Percentiles rank a stretch among this genome's conserved stretches.
phyloP scores from a whole-genome alignment of 2,329 filamentous ascomycete genomes.

The Ceratocystis colombiana region DNA sequence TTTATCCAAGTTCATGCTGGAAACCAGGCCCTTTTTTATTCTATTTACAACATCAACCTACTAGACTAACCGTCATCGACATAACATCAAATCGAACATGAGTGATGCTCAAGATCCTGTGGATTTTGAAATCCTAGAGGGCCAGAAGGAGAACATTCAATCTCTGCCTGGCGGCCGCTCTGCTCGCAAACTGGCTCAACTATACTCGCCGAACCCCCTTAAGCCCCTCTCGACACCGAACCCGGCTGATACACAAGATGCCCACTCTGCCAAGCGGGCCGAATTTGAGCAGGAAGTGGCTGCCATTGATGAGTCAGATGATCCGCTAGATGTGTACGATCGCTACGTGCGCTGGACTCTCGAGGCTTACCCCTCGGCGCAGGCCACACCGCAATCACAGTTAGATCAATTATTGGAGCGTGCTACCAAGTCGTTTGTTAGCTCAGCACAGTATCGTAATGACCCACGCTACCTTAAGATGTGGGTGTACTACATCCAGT shows the following conservation, averaged over 20 bases:
- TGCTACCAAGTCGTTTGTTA: slow-evolving; percentile 80
- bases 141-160: slow-evolving; percentile 97
- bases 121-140: slow-evolving; percentile 86
- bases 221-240: slow-evolving; percentile 52
- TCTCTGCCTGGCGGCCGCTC: slow-evolving; percentile 78
- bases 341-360: slow-evolving; percentile 96
- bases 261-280: slow-evolving; percentile 68
- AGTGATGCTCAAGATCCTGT: slow-evolving; percentile 45
- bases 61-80: neutral
- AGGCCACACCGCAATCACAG: slow-evolving; percentile 85
- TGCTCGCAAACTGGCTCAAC: slow-evolving; percentile 74
- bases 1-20: neutral
- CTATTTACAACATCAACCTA: neutral
- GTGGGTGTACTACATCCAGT: slow-evolving; percentile 86
- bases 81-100: slow-evolving; percentile 34
- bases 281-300: slow-evolving; percentile 79
- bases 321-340: slow-evolving; percentile 90
- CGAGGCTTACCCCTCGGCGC: slow-evolving; percentile 86
- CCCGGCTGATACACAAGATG: slow-evolving; percentile 61
- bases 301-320: slow-evolving; percentile 74
- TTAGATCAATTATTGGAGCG: slow-evolving; percentile 81
- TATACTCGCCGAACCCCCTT: slow-evolving; percentile 59
- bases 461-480: slow-evolving; percentile 87
- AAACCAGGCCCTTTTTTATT: neutral
- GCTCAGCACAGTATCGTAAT: slow-evolving; percentile 82